A percentile compares a stretch with the other conserved stretches of the same genome.
Conservation (phyloP, 2,329 filamentous ascomycete species). For the Pseudogymnoascus sp. region DNA sequence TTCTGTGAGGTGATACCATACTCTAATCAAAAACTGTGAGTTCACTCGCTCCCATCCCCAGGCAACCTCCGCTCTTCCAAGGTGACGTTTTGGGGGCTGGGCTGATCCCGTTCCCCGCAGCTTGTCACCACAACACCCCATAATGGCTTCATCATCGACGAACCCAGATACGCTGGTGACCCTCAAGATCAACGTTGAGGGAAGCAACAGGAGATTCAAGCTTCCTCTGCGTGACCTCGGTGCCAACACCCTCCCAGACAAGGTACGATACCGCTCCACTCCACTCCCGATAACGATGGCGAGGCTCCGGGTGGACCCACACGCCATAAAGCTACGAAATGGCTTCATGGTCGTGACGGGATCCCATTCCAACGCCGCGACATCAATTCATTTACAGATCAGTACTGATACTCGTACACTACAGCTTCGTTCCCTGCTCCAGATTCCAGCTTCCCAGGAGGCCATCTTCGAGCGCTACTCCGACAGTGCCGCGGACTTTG, state of each 20-base stretch:
- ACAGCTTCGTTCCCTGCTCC: constrained; percentile 63
- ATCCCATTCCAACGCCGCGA: background rate
- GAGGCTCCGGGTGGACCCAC: constrained; percentile 4
- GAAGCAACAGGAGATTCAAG: constrained; percentile 75
- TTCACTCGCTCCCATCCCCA: background rate
- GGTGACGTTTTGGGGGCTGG: constrained; percentile 5
- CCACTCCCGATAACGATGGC: background rate
- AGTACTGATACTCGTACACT: constrained; percentile 22
- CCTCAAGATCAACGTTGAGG: constrained; percentile 75
- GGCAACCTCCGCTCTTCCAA: background rate
- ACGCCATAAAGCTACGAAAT: constrained; percentile 19
- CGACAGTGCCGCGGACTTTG: constrained; percentile 76
- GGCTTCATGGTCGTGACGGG: constrained; percentile 23
- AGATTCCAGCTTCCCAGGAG: constrained; percentile 52
- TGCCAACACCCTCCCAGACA: constrained; percentile 64
- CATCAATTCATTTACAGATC: background rate
- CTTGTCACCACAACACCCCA: constrained; percentile 11
- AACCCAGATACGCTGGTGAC: constrained; percentile 61
- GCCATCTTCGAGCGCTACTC: constrained; percentile 86
- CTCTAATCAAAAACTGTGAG: background rate
- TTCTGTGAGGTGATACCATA: background rate
- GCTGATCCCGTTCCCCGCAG: constrained; percentile 7
- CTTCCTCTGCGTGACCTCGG: constrained; percentile 79
- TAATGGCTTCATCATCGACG: constrained; percentile 27
- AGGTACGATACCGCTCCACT: constrained; percentile 51